Percentiles rank a stretch among this genome's conserved stretches.
phyloP scores from a whole-genome alignment of 108 stramenopile species.

The Nannochloropsis oceanica region DNA sequence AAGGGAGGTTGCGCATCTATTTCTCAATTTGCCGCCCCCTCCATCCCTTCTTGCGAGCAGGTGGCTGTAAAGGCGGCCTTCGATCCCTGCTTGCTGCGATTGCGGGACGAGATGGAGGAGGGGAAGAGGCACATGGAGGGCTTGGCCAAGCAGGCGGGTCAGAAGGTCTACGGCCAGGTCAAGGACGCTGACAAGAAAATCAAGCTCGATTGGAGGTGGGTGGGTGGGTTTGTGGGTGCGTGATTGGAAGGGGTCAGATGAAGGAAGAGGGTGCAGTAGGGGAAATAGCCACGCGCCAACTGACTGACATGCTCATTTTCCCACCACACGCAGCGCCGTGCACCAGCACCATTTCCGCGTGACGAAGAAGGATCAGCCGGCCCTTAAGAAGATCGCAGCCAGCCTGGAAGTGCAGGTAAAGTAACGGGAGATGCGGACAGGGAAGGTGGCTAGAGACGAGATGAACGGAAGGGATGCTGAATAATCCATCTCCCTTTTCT shows the following conservation, averaged over 20 bases:
- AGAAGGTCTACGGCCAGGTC: background rate
- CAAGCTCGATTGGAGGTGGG: background rate
- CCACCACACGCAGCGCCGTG: conserved; percentile 1
- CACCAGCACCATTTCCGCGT: conserved; percentile 28
- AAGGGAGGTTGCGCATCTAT: background rate
- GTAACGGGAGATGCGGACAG: background rate
- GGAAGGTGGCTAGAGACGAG: background rate
- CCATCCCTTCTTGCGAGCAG: background rate
- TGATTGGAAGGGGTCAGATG: background rate
- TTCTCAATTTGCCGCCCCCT: no score
- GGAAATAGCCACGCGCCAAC: no score
- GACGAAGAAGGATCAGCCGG: conserved; percentile 27
- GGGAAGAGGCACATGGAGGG: background rate
- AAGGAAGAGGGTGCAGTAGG: background rate
- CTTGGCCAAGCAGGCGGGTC: background rate
- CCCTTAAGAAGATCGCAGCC: background rate
- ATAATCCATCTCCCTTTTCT: background rate
- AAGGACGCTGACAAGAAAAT: background rate
- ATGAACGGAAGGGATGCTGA: background rate
- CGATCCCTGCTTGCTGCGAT: background rate
- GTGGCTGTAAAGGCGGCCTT: background rate
- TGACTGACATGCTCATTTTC: no score
- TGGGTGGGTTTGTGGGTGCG: background rate
- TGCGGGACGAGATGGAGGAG: background rate
- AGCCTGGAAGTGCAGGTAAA: background rate